Base-by-base conservation (phyloP, 2,329 filamentous ascomycete species). In the Fusarium sterilihyphosum region DNA sequence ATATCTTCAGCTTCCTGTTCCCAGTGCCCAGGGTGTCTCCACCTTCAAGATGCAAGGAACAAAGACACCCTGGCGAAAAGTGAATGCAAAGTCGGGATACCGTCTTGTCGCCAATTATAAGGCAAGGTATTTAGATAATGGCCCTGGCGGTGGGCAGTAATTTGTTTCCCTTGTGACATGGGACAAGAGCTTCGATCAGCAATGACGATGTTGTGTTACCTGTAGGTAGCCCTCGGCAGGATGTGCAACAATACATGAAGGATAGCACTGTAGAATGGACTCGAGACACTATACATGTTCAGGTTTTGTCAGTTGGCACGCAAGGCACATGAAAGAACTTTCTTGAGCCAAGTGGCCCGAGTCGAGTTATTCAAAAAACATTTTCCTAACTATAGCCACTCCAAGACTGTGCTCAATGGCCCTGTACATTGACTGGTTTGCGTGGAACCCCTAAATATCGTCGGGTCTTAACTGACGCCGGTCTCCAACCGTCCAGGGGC, bases 401-500 rank as follows among this genome's bases (percentile, higher is more conserved):
- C 67, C 50, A 52, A 65, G 50, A 29, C 49, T 26, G 52, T 67
- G 71, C 67, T 70, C 57, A 61, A 64, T 63, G 63, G 64, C 53
- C 65, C 62, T 70, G 70, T 70, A 61, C 61, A 31, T 49, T 56
- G 20, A 56, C 52, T 53, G 60, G 53, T 43, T 47, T 63, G 49
- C 38, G 31, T 56, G 73, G 66, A 77, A 76, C 76, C 77, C 77
- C 77, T 78, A 78, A 79, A 73, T 67, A 56, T 68, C 56, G 57
- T 71, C 65, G 67, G 68, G 46, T 62, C 31, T 38, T 62, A 58
- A 61, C 35, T 70, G 63, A 67, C 59, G 61, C 38, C 53, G 63
- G 66, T 67, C 72, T 33, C 26, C 26, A 35, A n/a, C 37, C 38
- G 31, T 52, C 44, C 57, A 65, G 62, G 57, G 62, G 61, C 53